A percentile compares a stretch with the other conserved stretches of the same genome.
These are phyloP conservation scores for Trifolium dubium DNA, from an alignment of 306 rosid genomes.

Conservation along the genomic window DNA sequence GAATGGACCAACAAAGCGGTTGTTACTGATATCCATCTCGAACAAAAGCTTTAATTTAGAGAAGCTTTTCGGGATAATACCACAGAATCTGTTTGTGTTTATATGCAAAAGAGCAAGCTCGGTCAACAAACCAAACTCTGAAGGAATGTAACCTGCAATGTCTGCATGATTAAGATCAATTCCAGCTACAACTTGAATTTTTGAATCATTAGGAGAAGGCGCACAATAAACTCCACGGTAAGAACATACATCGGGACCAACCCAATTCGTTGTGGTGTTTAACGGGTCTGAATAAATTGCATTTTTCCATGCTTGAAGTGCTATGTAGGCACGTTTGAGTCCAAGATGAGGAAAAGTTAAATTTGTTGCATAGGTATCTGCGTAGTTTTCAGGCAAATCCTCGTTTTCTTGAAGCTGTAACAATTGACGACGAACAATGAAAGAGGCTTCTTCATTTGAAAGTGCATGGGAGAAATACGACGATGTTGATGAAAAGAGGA, in stretches of 20 bases:
- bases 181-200: slow-evolving; percentile 68
- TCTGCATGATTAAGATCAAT: slow-evolving; percentile 80
- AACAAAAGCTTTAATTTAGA: slow-evolving; percentile 49
- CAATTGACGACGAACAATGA: slow-evolving; percentile 66
- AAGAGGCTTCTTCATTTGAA: slow-evolving; percentile 52
- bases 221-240: slow-evolving; percentile 73
- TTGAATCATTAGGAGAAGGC: slow-evolving; percentile 53
- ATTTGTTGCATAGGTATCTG: slow-evolving; percentile 9
- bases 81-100: slow-evolving; percentile 79
- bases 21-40: slow-evolving; percentile 79
- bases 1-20: slow-evolving; percentile 78
- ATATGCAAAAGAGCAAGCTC: slow-evolving; percentile 75
- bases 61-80: slow-evolving; percentile 65
- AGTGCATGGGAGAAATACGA: slow-evolving; percentile 43
- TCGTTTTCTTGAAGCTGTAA: slow-evolving; percentile 41
- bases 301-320: slow-evolving; percentile 67
- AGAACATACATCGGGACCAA: slow-evolving; percentile 68
- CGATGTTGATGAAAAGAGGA: slow-evolving; percentile 29
- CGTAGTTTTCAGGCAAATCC: slow-evolving; percentile 52
- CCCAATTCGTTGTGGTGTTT: slow-evolving; percentile 66
- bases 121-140: slow-evolving; percentile 61
- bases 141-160: slow-evolving; percentile 76
- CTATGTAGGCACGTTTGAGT: slow-evolving; percentile 67
- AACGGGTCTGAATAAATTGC: slow-evolving; percentile 77
- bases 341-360: slow-evolving; percentile 44